Evolutionary conservation across 345 rosid species (phyloP).

Genomic region (Hibiscus syriacus): DNA sequence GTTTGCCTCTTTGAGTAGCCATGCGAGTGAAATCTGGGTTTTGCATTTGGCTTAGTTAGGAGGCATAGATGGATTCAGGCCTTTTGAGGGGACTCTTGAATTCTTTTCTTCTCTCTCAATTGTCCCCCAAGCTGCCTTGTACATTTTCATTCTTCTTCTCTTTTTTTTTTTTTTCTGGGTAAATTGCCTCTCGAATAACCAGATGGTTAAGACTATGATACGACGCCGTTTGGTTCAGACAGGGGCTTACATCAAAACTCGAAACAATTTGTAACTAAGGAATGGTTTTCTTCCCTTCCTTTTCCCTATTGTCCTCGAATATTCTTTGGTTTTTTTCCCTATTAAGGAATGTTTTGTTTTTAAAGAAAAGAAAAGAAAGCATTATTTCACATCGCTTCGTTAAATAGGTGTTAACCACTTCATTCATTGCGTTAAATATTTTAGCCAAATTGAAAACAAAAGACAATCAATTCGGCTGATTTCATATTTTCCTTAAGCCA

Average conservation of each 20-base stretch:
- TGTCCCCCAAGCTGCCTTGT: constrained; percentile 24
- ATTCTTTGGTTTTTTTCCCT: neutral
- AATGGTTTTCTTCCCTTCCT: constrained; percentile 6
- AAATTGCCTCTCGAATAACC: constrained; percentile 24
- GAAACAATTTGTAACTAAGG: constrained; percentile 14
- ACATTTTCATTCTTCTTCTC: neutral
- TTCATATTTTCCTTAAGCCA: too few species aligned
- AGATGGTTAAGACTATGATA: constrained; percentile 2
- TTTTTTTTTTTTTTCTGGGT: neutral
- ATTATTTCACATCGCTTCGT: too few species aligned
- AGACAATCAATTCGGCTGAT: too few species aligned
- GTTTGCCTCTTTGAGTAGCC: constrained; percentile 38
- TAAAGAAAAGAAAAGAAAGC: neutral
- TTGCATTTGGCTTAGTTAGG: constrained; percentile 29
- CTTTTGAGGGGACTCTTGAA: constrained; percentile 22
- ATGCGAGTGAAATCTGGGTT: constrained; percentile 7
- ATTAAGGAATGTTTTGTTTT: neutral
- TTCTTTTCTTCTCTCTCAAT: neutral
- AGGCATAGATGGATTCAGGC: constrained; percentile 23
- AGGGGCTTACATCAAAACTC: constrained; percentile 19
- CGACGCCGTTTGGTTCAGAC: constrained; percentile 32
- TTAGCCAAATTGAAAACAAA: too few species aligned
- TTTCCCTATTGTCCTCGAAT: constrained; percentile 19
- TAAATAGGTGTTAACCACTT: too few species aligned
- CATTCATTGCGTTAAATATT: too few species aligned